Evolutionary conservation across 345 rosid species (phyloP).

Genomic region (Euphorbia tirucalli): DNA sequence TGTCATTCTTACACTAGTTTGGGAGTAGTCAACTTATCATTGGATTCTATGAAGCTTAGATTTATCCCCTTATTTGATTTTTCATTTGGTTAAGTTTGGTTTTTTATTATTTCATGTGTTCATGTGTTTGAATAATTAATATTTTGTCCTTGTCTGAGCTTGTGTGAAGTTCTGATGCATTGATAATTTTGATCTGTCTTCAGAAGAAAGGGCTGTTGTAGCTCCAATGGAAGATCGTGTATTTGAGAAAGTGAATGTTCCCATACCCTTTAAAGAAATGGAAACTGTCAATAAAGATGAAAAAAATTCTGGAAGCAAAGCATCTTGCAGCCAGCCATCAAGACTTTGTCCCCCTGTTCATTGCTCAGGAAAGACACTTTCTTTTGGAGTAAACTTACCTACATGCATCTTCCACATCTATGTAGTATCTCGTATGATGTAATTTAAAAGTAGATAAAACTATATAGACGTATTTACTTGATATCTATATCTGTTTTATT

Average conservation of each 20-base stretch:
- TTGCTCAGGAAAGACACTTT: conserved; percentile 14
- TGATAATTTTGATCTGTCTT: conserved; percentile 2
- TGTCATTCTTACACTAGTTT: background rate
- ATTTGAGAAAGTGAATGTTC: conserved; percentile 1
- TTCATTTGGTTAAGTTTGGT: background rate
- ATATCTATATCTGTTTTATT: background rate
- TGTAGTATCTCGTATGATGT: background rate
- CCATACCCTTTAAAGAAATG: conserved; percentile 9
- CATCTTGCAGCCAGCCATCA: conserved; percentile 5
- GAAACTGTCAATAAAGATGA: background rate
- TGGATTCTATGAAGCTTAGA: background rate
- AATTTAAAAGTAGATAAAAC: background rate
- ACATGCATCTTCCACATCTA: background rate
- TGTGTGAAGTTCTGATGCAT: background rate
- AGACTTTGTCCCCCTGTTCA: background rate
- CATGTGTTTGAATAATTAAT: background rate
- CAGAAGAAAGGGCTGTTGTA: conserved; percentile 18
- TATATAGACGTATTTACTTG: background rate
- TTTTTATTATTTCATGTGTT: background rate
- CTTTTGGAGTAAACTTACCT: background rate
- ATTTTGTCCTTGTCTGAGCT: background rate
- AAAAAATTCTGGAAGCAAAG: background rate
- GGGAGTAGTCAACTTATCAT: background rate
- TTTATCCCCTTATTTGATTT: background rate
- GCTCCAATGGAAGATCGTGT: conserved; percentile 9